Evolutionary conservation across 2,329 filamentous ascomycete species (phyloP).

Genomic region (Lasiodiplodia hormozganensis): DNA sequence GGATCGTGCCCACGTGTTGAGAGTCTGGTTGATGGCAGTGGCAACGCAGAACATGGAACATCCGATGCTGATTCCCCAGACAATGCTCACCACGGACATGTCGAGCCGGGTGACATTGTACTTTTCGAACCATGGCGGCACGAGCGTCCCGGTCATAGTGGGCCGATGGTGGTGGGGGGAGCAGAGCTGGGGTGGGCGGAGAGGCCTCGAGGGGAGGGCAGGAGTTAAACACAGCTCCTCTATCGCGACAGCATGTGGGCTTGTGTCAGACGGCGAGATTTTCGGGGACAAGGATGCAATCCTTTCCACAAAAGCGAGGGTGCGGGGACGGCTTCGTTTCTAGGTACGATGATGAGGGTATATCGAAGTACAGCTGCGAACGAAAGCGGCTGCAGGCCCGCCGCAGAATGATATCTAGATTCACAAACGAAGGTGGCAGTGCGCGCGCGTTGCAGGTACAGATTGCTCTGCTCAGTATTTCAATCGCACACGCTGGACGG

Average conservation of each 20-base stretch:
- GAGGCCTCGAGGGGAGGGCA: not conserved
- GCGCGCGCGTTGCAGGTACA: not conserved
- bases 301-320: not conserved
- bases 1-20: slow-evolving; percentile 9
- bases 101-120: slow-evolving; percentile 7
- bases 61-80: slow-evolving; percentile 18
- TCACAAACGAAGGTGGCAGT: not conserved
- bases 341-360: not conserved
- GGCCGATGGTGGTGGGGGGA: not conserved
- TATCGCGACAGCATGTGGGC: not conserved
- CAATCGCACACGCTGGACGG: not conserved
- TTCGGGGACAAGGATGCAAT: not conserved
- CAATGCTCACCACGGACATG: slow-evolving; percentile 11
- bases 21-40: slow-evolving; percentile 1
- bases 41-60: slow-evolving; percentile 14
- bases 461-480: not conserved
- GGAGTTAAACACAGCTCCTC: not conserved
- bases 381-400: not conserved
- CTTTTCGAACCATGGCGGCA: slow-evolving; percentile 10
- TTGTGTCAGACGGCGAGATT: not conserved
- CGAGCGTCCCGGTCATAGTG: slow-evolving; percentile 8
- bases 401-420: not conserved
- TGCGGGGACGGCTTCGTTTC: not conserved
- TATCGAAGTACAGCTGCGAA: not conserved
- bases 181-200: not conserved